Base-by-base conservation (phyloP, 2,329 filamentous ascomycete species). In the Alternaria rosae region DNA sequence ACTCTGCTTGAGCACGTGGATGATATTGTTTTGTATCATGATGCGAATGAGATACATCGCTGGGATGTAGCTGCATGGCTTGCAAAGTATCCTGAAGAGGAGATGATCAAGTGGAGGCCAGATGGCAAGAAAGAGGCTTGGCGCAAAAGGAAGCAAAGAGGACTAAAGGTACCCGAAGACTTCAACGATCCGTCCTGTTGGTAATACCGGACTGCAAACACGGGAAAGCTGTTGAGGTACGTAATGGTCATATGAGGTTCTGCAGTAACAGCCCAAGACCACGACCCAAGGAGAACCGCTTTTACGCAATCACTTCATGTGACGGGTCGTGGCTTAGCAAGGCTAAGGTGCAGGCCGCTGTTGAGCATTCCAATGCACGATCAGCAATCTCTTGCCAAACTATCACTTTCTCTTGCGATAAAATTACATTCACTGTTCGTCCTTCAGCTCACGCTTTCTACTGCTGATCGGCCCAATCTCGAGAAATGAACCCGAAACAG, bases 131-230 rank as follows among this genome's bases (percentile, higher is more conserved):
- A 38, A 38, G 35, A 38, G n/a, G 35, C n/a, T 0, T 38, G n/a
- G 35, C 1, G n/a, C 35, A 17, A 9, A 38, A 38, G 35, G 9
- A 38, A 38, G 35, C 35, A 38, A 3, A 38, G 35, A 38, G 35
- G 35, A 38, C 35, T 38, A 9, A 38, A 38, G n/a, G 35, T 38
- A 15, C 35, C 35, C n/a, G n/a, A 38, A 0, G 35, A 38, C 0
- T 38, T 38, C 6, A 38, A 0, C 0, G n/a, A 38, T 38, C 35
- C n/a, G 0, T 15, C 35, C 35, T 0, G n/a, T 17, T 38, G n/a
- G 35, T 38, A 0, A 38, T 1, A 38, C 35, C n/a, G n/a, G 15
- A 0, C 35, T 0, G 15, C 35, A 38, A 17, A 38, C 35, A 17
- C n/a, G n/a, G 3, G n/a, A n/a, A 38, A 38, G 35, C n/a, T 38